Evolutionary conservation across 352 stramenopile species (phyloP), one percentile per base, ranked within the genome.

Genomic region (Thalassiosira oceanica): DNA sequence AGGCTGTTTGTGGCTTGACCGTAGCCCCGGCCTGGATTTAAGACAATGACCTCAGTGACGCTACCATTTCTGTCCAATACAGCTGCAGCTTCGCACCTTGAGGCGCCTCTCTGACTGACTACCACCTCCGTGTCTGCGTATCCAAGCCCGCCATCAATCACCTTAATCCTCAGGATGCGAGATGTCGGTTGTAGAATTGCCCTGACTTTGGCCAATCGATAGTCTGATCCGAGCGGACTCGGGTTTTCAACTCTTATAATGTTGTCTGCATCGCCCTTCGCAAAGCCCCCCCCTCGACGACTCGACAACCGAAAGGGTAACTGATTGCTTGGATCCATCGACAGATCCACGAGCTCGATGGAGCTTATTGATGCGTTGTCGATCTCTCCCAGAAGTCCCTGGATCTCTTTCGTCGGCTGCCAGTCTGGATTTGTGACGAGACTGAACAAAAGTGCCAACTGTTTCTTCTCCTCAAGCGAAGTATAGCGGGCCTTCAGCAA

Each of bases 381-480:
- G 20, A 81, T 58, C 69, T 92, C 85, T 13, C 80, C 83, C 35
- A 92, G 46, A 8, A 92, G 51, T 39, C 64, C 63, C 65, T 51
- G 60, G 31, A 92, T 92, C 67, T 90, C 80, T 39, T 70, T 44
- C 13, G 78, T 74, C 23, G 85, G 85, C 73, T 92, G 85, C 26
- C 88, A 63, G 49, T 74, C 43, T 29, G 80, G 78, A 51, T 73
- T 55, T 4, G 67, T 74, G 54, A 91, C 86, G 46, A 91, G 72
- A 1, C 78, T 87, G 75, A 92, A 92, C 27, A 92, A 62, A 57
- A 92, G 83, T 36, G 85, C 80, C 27, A 92, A 79, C 60, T 92
- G 85, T 61, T 70, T 53, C 42, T 92, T 92, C 15, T 74, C 71
- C 29, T 83, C 66, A 1, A 67, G 48, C 6, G 68, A 81, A 33